Conservation (phyloP, 495 filamentous ascomycete species). For the Cetradonia linearis region DNA sequence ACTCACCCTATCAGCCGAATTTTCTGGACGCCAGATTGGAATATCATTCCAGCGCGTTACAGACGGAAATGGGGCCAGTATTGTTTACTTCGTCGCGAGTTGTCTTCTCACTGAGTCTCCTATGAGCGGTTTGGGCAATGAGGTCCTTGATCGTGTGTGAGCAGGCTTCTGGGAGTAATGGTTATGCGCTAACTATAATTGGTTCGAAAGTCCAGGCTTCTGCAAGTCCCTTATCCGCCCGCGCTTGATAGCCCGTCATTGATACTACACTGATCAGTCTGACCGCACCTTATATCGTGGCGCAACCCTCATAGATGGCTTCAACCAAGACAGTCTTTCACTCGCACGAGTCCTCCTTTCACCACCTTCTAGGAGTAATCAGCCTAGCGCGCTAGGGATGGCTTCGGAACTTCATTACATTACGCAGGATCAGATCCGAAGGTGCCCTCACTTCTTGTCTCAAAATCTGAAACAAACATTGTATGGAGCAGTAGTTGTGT, state of each 20-base stretch:
- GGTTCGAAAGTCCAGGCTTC: conserved; percentile 19
- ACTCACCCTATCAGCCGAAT: conserved; percentile 67
- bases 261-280: too few species aligned
- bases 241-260: conserved; percentile 4
- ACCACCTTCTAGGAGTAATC: too few species aligned
- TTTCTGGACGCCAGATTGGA: conserved; percentile 71
- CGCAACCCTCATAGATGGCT: not conserved
- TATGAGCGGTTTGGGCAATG: conserved; percentile 1
- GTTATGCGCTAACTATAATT: conserved; percentile 15
- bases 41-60: conserved; percentile 56
- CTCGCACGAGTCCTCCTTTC: not conserved
- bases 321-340: not conserved
- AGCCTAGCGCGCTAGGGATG: not conserved
- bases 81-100: conserved; percentile 57
- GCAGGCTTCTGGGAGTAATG: not conserved
- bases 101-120: not conserved
- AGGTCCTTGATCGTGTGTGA: not conserved
- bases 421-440: not conserved
- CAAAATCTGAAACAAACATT: conserved; percentile 2
- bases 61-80: conserved; percentile 72
- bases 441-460: not conserved
- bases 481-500: conserved; percentile 15
- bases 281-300: not conserved
- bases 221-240: conserved; percentile 1
- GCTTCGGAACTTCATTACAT: not conserved